Conservation (phyloP, 2,329 filamentous ascomycete species). For the Fusarium buxicola region DNA sequence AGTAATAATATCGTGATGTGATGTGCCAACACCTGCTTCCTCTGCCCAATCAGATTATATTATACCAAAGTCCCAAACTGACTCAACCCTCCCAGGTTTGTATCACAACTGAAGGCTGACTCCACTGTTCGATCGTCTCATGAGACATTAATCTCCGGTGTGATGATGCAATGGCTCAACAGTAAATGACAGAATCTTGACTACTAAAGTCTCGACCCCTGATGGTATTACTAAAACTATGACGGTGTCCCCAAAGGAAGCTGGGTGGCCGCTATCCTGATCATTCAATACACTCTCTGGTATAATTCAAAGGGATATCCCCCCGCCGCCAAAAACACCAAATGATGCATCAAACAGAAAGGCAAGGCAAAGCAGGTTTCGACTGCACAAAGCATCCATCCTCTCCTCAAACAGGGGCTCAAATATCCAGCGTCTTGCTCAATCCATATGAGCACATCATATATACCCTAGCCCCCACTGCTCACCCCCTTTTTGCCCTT, state of each 20-base stretch:
- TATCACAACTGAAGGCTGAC: not conserved
- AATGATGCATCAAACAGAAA: slow-evolving; percentile 37
- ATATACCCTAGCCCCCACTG: slow-evolving; percentile 19
- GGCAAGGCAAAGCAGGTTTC: slow-evolving; percentile 22
- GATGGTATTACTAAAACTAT: slow-evolving; percentile 34
- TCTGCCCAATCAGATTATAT: not conserved
- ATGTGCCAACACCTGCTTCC: too few species aligned
- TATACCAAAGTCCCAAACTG: slow-evolving; percentile 15
- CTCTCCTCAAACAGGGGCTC: slow-evolving; percentile 6
- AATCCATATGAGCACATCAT: slow-evolving; percentile 27
- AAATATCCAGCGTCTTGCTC: slow-evolving; percentile 18
- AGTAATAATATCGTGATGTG: too few species aligned
- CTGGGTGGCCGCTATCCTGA: slow-evolving; percentile 31
- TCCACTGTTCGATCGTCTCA: not conserved
- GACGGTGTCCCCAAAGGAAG: slow-evolving; percentile 9
- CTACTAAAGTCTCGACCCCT: slow-evolving; percentile 14
- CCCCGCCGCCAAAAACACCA: slow-evolving; percentile 34
- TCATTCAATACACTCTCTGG: slow-evolving; percentile 28
- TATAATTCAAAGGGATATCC: slow-evolving; percentile 46
- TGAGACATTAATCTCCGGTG: not conserved
- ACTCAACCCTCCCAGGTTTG: not conserved
- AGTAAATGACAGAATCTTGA: slow-evolving; percentile 16
- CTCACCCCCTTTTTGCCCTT: slow-evolving; percentile 14
- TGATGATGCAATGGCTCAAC: not conserved
- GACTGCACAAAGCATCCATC: slow-evolving; percentile 17